Evolutionary conservation across 2,329 filamentous ascomycete species (phyloP).

Genomic region (Pseudocercospora vitis): DNA sequence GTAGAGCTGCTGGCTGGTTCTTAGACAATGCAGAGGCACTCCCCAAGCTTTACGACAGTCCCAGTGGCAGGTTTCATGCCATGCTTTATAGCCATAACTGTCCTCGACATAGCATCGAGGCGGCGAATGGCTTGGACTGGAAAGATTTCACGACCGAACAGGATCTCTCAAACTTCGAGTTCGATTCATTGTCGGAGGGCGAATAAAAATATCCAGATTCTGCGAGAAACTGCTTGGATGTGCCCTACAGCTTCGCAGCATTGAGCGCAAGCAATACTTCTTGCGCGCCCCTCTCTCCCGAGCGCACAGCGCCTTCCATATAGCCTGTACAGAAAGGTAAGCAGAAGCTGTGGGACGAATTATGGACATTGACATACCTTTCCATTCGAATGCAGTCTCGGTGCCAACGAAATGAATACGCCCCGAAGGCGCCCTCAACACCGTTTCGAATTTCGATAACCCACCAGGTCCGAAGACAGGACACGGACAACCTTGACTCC

Average conservation of each 20-base stretch:
- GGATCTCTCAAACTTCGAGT: neutral
- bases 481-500: conserved; percentile 35
- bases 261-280: conserved; percentile 43
- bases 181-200: conserved; percentile 1
- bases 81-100: neutral
- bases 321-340: conserved; percentile 43
- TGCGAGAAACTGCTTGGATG: too few relatives aligned
- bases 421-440: conserved; percentile 32
- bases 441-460: conserved; percentile 29
- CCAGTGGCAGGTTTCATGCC: neutral
- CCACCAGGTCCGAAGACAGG: conserved; percentile 30
- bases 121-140: neutral
- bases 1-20: conserved; percentile 12
- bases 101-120: too few relatives aligned
- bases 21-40: conserved; percentile 16
- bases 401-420: conserved; percentile 57
- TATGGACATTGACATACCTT: conserved; percentile 19
- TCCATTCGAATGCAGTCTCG: conserved; percentile 55
- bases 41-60: conserved; percentile 9
- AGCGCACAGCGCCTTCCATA: conserved; percentile 58
- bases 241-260: conserved; percentile 16
- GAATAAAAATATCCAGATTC: neutral
- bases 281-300: conserved; percentile 50
- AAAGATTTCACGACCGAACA: neutral
- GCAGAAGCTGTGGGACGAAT: neutral